Evolutionary conservation across 2,329 filamentous ascomycete genomes (phyloP).

Genomic region (Fusarium sp.): DNA sequence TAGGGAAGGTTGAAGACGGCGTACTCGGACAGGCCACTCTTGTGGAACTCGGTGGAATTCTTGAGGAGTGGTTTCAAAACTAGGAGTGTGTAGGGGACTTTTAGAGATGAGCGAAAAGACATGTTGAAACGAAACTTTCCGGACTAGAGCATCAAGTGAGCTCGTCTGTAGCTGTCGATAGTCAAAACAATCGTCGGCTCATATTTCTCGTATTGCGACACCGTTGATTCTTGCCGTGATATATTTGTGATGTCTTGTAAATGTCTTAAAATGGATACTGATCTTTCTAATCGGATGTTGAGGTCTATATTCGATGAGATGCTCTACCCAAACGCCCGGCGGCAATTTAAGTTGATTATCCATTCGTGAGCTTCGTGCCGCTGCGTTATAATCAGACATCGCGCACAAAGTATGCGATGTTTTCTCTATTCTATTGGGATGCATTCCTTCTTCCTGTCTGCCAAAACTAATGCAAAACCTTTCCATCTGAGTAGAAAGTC

Average conservation of each 20-base stretch:
- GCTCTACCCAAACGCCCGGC: neutral
- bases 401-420: neutral
- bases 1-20: constrained; percentile 45
- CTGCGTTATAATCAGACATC: neutral
- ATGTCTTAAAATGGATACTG: neutral
- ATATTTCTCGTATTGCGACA: neutral
- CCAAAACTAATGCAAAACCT: neutral
- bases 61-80: constrained; percentile 39
- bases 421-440: neutral
- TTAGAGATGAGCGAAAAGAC: constrained; percentile 41
- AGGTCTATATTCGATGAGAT: neutral
- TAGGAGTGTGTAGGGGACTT: constrained; percentile 48
- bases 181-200: constrained; percentile 37
- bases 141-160: constrained; percentile 52
- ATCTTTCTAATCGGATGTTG: neutral
- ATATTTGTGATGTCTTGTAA: neutral
- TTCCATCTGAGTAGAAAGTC: neutral
- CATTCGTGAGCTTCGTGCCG: neutral
- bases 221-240: constrained; percentile 10
- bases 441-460: neutral
- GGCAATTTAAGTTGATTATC: neutral
- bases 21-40: constrained; percentile 41
- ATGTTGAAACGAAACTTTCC: constrained; percentile 37
- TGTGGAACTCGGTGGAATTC: constrained; percentile 35
- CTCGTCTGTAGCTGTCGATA: constrained; percentile 42